Base-by-base conservation (phyloP, 768 basidiomycete species). In the Russula lepida region DNA sequence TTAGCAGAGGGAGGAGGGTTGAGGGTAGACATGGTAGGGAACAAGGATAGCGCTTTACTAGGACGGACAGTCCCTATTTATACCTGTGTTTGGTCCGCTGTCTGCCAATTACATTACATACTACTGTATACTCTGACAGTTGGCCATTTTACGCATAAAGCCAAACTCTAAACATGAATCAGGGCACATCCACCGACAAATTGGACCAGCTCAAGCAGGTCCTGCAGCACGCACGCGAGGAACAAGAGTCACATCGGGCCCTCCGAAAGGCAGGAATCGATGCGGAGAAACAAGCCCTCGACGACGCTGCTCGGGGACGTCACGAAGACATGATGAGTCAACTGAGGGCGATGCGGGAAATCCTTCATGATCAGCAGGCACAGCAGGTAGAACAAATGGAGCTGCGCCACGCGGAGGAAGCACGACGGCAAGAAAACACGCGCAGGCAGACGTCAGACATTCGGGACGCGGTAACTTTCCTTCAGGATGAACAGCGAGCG, bases 241-340 rank as follows among this genome's bases (percentile, higher is more conserved):
- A 64, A 53, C 56, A 35, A 8, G 64, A 65, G 12, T 39, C 27
- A 19, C 55, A 62, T 28, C 59, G 51, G 27, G 13, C 54, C 25
- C 48, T 58, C n/a, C 37, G 43, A 4, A 41, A 27, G 27, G 25
- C 27, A 6, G 64, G 55, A 23, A 21, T 37, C 23, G 46, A 61
- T 15, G 56, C 43, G 4, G 43, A 44, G 6, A 54, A 55, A 17
- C 54, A 59, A 48, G 37, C 33, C 17, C 46, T 43, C 17, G 59
- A 54, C 7, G 49, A 48, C 33, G 41, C 52, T 12, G 47, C 54
- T 17, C 60, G 37, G n/a, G 54, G 53, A 23, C 53, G 56, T 17
- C 64, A 59, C 30, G 64, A 59, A 39, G 55, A 52, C 12, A 54
- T 54, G 37, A 62, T 62, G 54, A 53, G n/a, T 39, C 66, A 66